Base-by-base conservation (phyloP, 2,329 filamentous ascomycete species). In the Coniochaeta sp. region DNA sequence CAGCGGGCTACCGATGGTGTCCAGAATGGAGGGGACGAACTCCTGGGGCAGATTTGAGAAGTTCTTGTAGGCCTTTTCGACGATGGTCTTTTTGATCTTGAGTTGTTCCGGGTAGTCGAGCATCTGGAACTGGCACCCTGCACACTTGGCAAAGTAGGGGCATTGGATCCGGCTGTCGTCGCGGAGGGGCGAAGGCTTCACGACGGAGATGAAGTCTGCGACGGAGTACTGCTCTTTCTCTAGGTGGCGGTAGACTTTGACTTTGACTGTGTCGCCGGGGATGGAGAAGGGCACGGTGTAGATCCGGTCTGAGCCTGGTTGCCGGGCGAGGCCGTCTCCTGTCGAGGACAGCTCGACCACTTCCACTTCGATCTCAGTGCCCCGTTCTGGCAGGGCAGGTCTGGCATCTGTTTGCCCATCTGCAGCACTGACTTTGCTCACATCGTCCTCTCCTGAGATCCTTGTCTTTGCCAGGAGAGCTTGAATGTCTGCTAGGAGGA, bases 71-170 rank as follows among this genome's bases (percentile, higher is more conserved):
- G 95, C 95, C 71, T 95, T 96, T 69, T 96, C 90, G 54, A 99
- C 87, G 62, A 98, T 89, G 62, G 83, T 82, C 71, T 84, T 87
- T 79, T 99, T 99, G 74, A 93, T 88, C 52, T 79, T 80, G 31
- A 99, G 84, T 73, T 99, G 95, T 67, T 92, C 89, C 33, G 82
- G 76, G 73, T 98, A 98, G 59, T 91, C 86, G 64, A 99, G 84
- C 91, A 98, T 97, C 77, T 99, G 95, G 73, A 98, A 93, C 75
- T 99, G 95, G 72, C 95, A 99, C 34, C 95, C 95, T 11, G 89
- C 90, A 74, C 95, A 99, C 59, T 81, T 83, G 44, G 85, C 79
- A 70, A 99, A 99, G 79, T 99, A 98, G 67, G 85, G 82, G 78
- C 95, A 99, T 60, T 81, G 81, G 66, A 96, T 82, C 24, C 90